phyloP scores from a whole-genome alignment of 129 eudicot species.

The Centaurea solstitialis region DNA sequence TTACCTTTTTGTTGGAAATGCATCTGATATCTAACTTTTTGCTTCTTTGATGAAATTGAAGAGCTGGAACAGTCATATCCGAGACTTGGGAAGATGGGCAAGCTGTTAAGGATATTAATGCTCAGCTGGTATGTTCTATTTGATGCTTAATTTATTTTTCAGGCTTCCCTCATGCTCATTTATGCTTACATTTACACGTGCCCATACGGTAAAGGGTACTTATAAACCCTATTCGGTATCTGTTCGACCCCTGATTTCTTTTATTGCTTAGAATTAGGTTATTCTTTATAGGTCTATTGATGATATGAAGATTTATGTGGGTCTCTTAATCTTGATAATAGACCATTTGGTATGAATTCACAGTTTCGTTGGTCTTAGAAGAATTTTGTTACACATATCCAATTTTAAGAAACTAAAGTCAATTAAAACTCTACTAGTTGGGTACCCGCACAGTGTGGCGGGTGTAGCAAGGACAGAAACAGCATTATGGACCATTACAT shows the following conservation, averaged over 20 bases:
- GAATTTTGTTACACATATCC: background rate
- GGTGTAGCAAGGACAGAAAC: too few relatives aligned
- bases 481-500: too few relatives aligned
- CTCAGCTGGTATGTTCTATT: constrained; percentile 65
- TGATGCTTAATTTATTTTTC: constrained; percentile 13
- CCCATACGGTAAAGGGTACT: background rate
- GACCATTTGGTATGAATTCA: background rate
- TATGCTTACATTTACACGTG: background rate
- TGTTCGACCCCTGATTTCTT: background rate
- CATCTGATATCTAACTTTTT: background rate
- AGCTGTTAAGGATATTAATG: constrained; percentile 85
- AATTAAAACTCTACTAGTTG: too few relatives aligned
- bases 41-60: constrained; percentile 32
- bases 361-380: background rate
- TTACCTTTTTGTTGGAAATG: background rate
- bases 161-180: constrained; percentile 27
- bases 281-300: background rate
- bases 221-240: background rate
- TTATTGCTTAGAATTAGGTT: background rate
- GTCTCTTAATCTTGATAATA: background rate
- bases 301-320: background rate
- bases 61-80: constrained; percentile 98
- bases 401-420: background rate
- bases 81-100: constrained; percentile 99
- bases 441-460: too few relatives aligned